Conservation (phyloP, 352 stramenopile genomes). For the Globisporangium nunn region DNA sequence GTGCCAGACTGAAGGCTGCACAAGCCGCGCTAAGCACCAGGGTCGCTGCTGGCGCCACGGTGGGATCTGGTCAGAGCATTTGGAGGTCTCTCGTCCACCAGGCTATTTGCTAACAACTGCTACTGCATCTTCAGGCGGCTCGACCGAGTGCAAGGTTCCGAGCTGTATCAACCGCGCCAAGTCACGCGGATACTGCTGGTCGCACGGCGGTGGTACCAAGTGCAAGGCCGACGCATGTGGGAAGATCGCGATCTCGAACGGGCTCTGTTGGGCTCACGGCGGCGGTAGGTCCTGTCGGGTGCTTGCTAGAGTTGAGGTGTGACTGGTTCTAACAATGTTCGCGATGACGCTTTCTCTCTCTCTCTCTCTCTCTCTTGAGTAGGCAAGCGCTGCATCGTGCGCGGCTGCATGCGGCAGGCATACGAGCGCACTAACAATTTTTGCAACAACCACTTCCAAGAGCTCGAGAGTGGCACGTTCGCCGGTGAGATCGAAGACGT, state of each 20-base stretch:
- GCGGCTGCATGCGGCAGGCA: slow-evolving; percentile 30
- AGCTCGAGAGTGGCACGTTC: slow-evolving; percentile 11
- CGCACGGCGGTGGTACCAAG: slow-evolving; percentile 77
- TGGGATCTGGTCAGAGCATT: slow-evolving; percentile 1
- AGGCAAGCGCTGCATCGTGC: slow-evolving; percentile 41
- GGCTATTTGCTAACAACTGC: not conserved
- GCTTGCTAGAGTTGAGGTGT: not conserved
- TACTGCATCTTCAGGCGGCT: slow-evolving; percentile 21
- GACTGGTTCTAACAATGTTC: not conserved
- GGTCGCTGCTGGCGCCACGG: slow-evolving; percentile 72
- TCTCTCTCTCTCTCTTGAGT: not conserved
- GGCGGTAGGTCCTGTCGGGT: slow-evolving; percentile 21
- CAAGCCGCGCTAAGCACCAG: slow-evolving; percentile 65
- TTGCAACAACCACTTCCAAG: slow-evolving; percentile 41
- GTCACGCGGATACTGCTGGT: slow-evolving; percentile 82
- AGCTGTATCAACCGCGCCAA: slow-evolving; percentile 79
- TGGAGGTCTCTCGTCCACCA: not conserved
- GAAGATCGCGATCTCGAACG: slow-evolving; percentile 78
- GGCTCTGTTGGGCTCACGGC: slow-evolving; percentile 68
- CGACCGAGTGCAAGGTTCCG: slow-evolving; percentile 59
- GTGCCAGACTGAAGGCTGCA: slow-evolving; percentile 23
- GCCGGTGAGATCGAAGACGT: slow-evolving; percentile 2
- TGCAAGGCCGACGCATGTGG: slow-evolving; percentile 61
- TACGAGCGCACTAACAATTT: slow-evolving; percentile 57
- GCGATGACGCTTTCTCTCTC: not conserved